Percentiles rank a stretch among this genome's conserved stretches.
These are phyloP conservation scores for Zanthoxylum bungeanum DNA, from an alignment of 345 rosid genomes.

Conservation along the genomic window DNA sequence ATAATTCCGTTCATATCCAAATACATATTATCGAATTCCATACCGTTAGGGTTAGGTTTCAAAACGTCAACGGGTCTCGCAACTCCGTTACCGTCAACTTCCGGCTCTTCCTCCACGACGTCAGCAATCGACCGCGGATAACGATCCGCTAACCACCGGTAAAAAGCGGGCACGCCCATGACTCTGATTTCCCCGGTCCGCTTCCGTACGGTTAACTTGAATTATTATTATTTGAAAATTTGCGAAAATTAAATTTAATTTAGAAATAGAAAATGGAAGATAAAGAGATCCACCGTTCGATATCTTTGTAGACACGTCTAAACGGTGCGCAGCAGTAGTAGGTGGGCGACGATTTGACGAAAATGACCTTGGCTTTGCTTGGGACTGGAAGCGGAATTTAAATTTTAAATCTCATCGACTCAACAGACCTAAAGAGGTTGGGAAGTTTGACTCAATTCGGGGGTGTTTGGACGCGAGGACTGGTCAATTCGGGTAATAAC, in stretches of 20 bases:
- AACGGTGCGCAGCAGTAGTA: background rate
- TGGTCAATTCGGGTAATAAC: background rate
- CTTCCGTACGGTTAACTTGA: conserved; percentile 2
- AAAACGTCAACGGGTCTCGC: conserved; percentile 51
- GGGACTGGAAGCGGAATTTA: background rate
- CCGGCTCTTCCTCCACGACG: conserved; percentile 75
- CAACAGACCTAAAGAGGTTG: background rate
- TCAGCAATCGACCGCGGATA: conserved; percentile 77
- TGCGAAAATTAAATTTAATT: background rate
- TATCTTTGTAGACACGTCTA: background rate
- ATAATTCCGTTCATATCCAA: conserved; percentile 94
- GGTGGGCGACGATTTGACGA: background rate
- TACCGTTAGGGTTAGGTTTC: conserved; percentile 88
- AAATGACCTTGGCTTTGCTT: background rate
- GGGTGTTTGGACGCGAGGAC: background rate
- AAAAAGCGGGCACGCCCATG: conserved; percentile 99
- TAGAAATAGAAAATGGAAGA: background rate
- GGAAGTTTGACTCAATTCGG: background rate
- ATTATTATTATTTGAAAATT: background rate
- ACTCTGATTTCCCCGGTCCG: background rate
- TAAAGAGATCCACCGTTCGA: background rate
- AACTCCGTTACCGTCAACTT: conserved; percentile 36
- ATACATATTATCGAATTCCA: conserved; percentile 86
- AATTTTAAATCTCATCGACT: no score
- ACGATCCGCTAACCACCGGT: conserved; percentile 94